Evolutionary conservation across 2,329 filamentous ascomycete species (phyloP), one percentile per base, ranked within the genome.

Genomic region (Talaromyces sp.): DNA sequence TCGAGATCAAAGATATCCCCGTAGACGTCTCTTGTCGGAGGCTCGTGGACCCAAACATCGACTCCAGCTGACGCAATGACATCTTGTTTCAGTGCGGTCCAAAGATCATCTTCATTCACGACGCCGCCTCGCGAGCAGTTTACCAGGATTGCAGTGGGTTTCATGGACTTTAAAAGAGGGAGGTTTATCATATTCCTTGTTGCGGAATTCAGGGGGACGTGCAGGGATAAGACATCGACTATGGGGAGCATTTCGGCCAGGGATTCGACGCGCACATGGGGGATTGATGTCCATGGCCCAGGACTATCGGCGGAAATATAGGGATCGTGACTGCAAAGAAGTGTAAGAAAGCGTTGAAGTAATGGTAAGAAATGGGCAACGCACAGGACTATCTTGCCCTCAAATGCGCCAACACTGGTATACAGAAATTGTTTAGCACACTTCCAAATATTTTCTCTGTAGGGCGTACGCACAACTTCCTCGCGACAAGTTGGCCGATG

Each of bases 221-320:
- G 59, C 58, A 66, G 59, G 63, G 63, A 64, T 61, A 66, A 32
- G 27, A 57, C 35, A 19, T 50, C 56, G 31, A 58, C 60, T 35
- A 61, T 57, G 56, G 56, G 54, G 54, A 56, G 56, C 46, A 62
- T 10, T 9, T 52, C 57, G 29, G 35, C 57, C 29, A 62, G n/a
- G 6, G 57, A 60, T 14, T 59, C 26, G 26, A 38, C 60, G n/a
- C 53, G 57, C 3, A 52, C 26, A 32, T 62, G 60, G 26, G 60
- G 53, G 7, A 62, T 59, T 17, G 57, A 59, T 9, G 29, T 32
- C 60, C 60, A 62, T 24, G 43, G 43, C 12, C 43, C 32, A 11
- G 55, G 35, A 29, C 32, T 53, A 46, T 38, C 46, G 11, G 10
- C 43, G 4, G 52, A 50, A 14, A 62, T 56, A 26, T 60, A 62